Evolutionary conservation across 345 rosid genomes (phyloP), one percentile per base, ranked within the genome.

Genomic region (Ceriops decandra): DNA sequence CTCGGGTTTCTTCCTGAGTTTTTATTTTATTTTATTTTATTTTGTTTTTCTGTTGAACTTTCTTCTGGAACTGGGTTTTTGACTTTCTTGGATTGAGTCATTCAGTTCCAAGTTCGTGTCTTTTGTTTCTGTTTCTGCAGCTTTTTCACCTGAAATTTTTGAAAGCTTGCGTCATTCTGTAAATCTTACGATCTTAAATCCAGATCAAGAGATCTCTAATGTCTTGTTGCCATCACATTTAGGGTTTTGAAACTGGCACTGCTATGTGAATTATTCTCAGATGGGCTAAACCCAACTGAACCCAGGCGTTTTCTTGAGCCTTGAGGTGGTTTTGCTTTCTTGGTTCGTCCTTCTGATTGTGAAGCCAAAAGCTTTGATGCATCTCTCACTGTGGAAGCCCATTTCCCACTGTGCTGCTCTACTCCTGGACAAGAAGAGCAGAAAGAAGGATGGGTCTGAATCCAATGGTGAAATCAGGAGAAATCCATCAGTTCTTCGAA

Each of bases 341-440:
- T 74, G 71, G 5, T 67, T 58, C 66, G 35, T 76, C 58, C 71
- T 35, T 60, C 57, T 16, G 67, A 26, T 76, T 65, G 17, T 46
- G 54, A 32, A 74, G 54, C 38, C 66, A 59, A 67, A 52, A 60
- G 80, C 49, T 74, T 80, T 78, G 73, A 95, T 95, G 99, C 98
- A 90, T 88, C 85, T 93, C 79, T 95, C 95, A 73, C 81, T 90
- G 74, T 95, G 99, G 99, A 95, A 95, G 79, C 98, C 99, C 59
- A 86, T 95, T 75, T 88, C 97, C 65, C 96, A 90, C 82, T 90
- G 99, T 80, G 96, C 97, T 81, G 93, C 99, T 77, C 84, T 91
- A 7, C 75, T 90, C 68, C 79, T 95, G 38, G 96, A 91, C 84
- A 92, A 92, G 88, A 91, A 87, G 92, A 81, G 88, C 79, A 86